These are phyloP conservation scores for Phialocephala subalpina DNA, from an alignment of 2,329 filamentous ascomycete genomes.

Conservation along the genomic window DNA sequence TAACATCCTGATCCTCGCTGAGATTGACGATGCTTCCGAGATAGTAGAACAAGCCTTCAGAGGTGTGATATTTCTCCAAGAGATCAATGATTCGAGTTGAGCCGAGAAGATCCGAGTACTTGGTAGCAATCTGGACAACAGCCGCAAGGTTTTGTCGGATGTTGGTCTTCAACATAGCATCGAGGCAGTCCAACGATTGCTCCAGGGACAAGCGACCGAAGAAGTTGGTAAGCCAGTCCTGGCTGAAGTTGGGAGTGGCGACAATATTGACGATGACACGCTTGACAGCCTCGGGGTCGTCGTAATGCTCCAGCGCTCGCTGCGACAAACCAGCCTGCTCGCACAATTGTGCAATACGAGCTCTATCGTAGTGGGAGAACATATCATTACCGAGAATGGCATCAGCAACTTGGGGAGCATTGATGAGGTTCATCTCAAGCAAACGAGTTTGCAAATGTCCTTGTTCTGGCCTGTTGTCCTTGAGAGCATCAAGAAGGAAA, in stretches of 20 bases:
- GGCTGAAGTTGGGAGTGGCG: conserved; percentile 82
- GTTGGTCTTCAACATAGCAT: conserved; percentile 96
- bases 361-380: conserved; percentile 96
- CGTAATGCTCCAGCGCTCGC: conserved; percentile 92
- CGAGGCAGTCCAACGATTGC: conserved; percentile 90
- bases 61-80: conserved; percentile 96
- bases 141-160: conserved; percentile 96
- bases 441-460: conserved; percentile 92
- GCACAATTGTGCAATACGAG: conserved; percentile 87
- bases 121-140: conserved; percentile 94
- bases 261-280: conserved; percentile 86
- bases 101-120: conserved; percentile 95
- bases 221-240: conserved; percentile 91
- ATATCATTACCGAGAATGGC: conserved; percentile 98
- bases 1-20: conserved; percentile 92
- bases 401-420: conserved; percentile 96
- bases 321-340: conserved; percentile 90
- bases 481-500: conserved; percentile 95
- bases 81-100: conserved; percentile 89
- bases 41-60: conserved; percentile 98
- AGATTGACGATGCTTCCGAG: conserved; percentile 97
- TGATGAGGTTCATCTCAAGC: conserved; percentile 96
- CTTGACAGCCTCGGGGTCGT: conserved; percentile 90
- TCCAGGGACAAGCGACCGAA: conserved; percentile 96
- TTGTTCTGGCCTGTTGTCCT: conserved; percentile 94